Evolutionary conservation across 1,284 basidiomycete genomes (phyloP).

Genomic region (Ganoderma sinense): DNA sequence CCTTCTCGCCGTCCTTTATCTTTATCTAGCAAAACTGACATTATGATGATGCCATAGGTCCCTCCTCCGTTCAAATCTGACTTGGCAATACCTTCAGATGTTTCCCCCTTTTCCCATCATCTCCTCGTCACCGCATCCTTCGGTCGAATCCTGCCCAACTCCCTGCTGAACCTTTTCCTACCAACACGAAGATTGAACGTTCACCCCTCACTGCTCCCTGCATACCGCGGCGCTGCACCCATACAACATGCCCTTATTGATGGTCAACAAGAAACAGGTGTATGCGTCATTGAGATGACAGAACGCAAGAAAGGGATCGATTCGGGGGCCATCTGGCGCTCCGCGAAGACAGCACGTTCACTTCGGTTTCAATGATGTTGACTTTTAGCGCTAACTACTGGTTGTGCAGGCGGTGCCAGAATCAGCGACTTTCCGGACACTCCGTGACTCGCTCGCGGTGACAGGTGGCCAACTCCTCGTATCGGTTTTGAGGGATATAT

Average conservation of each 20-base stretch:
- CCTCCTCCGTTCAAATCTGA: constrained; percentile 53
- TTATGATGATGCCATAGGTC: constrained; percentile 43
- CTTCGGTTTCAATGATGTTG: not conserved
- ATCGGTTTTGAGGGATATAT: constrained; percentile 70
- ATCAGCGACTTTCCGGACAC: constrained; percentile 56
- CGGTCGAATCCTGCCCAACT: constrained; percentile 83
- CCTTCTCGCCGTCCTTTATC: not conserved
- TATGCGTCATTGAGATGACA: constrained; percentile 74
- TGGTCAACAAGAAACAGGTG: constrained; percentile 68
- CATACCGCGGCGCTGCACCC: constrained; percentile 92
- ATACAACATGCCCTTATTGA: constrained; percentile 87
- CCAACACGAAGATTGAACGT: constrained; percentile 82
- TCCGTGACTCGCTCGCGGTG: constrained; percentile 69
- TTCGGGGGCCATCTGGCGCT: constrained; percentile 65
- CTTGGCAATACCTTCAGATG: not conserved
- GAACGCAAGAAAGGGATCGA: constrained; percentile 66
- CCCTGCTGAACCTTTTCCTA: constrained; percentile 73
- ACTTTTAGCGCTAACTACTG: not conserved
- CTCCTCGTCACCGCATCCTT: constrained; percentile 93
- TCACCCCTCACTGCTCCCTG: constrained; percentile 90
- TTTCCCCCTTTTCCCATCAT: constrained; percentile 49
- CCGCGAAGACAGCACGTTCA: constrained; percentile 46
- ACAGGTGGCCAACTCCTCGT: constrained; percentile 80
- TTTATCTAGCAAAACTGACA: too few relatives aligned
- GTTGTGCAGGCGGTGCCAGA: constrained; percentile 53